Conservation (phyloP, 2,329 filamentous ascomycete species). For the Cryphonectria nitschkei region DNA sequence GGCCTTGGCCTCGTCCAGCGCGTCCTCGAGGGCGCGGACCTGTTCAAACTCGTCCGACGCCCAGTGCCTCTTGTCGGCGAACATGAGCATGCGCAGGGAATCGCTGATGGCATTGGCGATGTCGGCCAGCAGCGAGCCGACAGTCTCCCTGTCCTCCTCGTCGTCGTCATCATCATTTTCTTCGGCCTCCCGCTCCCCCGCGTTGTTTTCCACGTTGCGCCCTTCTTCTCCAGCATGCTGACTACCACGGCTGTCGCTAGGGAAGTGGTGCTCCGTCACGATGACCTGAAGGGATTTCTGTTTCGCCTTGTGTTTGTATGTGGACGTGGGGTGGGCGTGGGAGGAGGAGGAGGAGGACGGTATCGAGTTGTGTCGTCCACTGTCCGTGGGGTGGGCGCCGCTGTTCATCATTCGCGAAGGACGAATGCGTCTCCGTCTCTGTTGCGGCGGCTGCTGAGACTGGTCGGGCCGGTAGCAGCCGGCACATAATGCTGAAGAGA, state of each 20-base stretch:
- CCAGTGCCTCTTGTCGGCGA: conserved; percentile 63
- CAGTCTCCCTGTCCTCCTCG: conserved; percentile 46
- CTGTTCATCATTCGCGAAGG: conserved; percentile 28
- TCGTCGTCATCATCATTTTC: background rate
- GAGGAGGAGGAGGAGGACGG: conserved; percentile 1
- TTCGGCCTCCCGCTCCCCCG: background rate
- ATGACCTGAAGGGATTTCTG: conserved; percentile 5
- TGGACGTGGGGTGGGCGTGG: background rate
- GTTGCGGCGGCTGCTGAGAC: conserved; percentile 16
- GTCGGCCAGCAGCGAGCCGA: conserved; percentile 61
- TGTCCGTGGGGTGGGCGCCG: conserved; percentile 12
- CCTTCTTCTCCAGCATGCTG: background rate
- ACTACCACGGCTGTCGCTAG: background rate
- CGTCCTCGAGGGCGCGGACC: conserved; percentile 55
- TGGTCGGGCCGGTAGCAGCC: conserved; percentile 23
- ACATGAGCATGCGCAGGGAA: conserved; percentile 56
- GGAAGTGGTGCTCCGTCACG: conserved; percentile 5
- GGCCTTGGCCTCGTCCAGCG: conserved; percentile 62
- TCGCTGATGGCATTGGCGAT: conserved; percentile 60
- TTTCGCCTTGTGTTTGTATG: conserved; percentile 10
- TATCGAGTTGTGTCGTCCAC: conserved; percentile 9
- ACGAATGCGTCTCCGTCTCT: conserved; percentile 9
- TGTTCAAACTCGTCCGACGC: conserved; percentile 63
- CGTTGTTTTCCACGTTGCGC: background rate
- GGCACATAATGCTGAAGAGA: conserved; percentile 27